Percentiles rank a stretch among this genome's conserved stretches.
Evolutionary conservation across 495 filamentous ascomycete species (phyloP).

Genomic region (Hypoxylon intermedium): DNA sequence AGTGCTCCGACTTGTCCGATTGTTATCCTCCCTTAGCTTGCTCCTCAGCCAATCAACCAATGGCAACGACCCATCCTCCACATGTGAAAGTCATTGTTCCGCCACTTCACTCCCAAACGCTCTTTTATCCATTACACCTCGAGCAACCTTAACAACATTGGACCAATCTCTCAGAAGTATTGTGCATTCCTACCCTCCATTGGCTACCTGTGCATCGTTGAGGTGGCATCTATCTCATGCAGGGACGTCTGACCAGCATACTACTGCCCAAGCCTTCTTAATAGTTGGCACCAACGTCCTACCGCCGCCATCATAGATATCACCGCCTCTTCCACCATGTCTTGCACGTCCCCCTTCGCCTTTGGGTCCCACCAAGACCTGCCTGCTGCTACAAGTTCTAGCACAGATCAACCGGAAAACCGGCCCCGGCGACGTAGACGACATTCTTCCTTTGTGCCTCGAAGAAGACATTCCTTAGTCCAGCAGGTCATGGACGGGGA

Average conservation of each 20-base stretch:
- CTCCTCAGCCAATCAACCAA: slow-evolving; percentile 25
- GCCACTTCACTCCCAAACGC: slow-evolving; percentile 17
- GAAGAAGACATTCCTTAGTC: slow-evolving; percentile 65
- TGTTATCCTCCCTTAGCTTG: slow-evolving; percentile 8
- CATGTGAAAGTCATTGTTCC: slow-evolving; percentile 27
- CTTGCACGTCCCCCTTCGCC: slow-evolving; percentile 46
- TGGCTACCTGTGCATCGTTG: slow-evolving; percentile 17
- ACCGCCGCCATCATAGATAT: neutral
- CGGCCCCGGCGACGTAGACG: slow-evolving; percentile 50
- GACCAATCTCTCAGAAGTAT: slow-evolving; percentile 27
- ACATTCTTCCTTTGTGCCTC: slow-evolving; percentile 69
- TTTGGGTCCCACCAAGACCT: slow-evolving; percentile 48
- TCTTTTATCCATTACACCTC: slow-evolving; percentile 14
- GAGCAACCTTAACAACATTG: neutral
- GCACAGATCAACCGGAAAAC: slow-evolving; percentile 41
- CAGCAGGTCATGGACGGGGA: slow-evolving; percentile 68
- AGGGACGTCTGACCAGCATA: slow-evolving; percentile 31
- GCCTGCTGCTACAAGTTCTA: slow-evolving; percentile 41
- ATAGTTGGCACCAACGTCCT: slow-evolving; percentile 28
- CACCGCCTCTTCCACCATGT: slow-evolving; percentile 31
- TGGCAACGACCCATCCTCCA: slow-evolving; percentile 11
- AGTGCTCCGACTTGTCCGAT: slow-evolving; percentile 20
- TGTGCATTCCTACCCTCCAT: slow-evolving; percentile 13
- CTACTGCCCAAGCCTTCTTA: slow-evolving; percentile 22
- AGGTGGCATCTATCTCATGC: slow-evolving; percentile 18